These are phyloP conservation scores for Pythium oligandrum DNA, from an alignment of 352 stramenopile species.

Conservation along the genomic window DNA sequence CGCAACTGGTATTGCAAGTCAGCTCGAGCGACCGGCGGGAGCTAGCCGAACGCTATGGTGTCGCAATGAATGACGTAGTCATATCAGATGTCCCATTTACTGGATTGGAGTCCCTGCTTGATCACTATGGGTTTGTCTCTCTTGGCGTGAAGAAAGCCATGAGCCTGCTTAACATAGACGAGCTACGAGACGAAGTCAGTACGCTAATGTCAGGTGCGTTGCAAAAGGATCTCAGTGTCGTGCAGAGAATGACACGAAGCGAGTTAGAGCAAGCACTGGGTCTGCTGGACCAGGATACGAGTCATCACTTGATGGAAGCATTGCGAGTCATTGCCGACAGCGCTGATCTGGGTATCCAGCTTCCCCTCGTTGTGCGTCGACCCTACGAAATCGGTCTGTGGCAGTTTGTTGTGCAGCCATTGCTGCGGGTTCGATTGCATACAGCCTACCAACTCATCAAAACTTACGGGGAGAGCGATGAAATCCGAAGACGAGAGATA, in stretches of 20 bases:
- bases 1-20: too few relatives aligned
- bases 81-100: slow-evolving; percentile 19
- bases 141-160: slow-evolving; percentile 26
- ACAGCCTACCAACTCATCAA: slow-evolving; percentile 22
- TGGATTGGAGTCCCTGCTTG: slow-evolving; percentile 29
- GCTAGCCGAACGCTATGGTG: not conserved
- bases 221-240: too few relatives aligned
- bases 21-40: too few relatives aligned
- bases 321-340: slow-evolving; percentile 17
- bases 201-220: too few relatives aligned
- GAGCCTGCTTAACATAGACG: slow-evolving; percentile 16
- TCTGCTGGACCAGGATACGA: too few relatives aligned
- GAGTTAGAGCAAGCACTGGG: too few relatives aligned
- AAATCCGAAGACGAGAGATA: too few relatives aligned
- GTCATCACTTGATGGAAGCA: slow-evolving; percentile 4
- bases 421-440: slow-evolving; percentile 31
- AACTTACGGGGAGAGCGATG: slow-evolving; percentile 6
- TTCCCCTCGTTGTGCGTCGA: slow-evolving; percentile 20
- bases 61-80: slow-evolving; percentile 1
- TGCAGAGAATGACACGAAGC: too few relatives aligned
- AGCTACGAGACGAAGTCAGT: slow-evolving; percentile 7
- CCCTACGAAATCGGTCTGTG: slow-evolving; percentile 31
- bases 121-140: slow-evolving; percentile 26
- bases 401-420: slow-evolving; percentile 32
- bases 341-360: slow-evolving; percentile 19